Conservation (phyloP, 352 stramenopile genomes). For the Pilasporangium apinafurcum region DNA sequence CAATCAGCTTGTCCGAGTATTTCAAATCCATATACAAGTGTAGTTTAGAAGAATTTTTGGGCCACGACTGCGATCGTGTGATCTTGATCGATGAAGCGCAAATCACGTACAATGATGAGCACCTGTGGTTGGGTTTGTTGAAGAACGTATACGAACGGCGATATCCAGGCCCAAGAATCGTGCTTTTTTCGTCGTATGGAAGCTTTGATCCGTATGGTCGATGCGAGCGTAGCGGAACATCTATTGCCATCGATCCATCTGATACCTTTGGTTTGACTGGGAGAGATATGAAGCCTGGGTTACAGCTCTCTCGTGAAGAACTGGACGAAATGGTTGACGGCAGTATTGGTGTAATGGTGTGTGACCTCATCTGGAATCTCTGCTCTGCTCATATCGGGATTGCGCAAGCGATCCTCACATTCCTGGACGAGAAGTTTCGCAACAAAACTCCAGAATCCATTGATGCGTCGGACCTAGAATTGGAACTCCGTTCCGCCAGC, state of each 20-base stretch:
- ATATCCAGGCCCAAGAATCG: constrained; percentile 1
- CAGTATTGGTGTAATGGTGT: constrained; percentile 9
- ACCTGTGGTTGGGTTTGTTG: constrained; percentile 7
- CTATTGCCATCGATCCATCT: constrained; percentile 2
- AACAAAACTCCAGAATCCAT: constrained; percentile 4
- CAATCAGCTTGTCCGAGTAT: no score
- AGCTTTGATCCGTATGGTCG: constrained; percentile 4
- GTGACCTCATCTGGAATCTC: constrained; percentile 21
- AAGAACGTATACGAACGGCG: constrained; percentile 4
- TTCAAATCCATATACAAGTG: no score
- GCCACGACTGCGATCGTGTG: constrained; percentile 2
- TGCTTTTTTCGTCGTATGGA: constrained; percentile 8
- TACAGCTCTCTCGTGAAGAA: constrained; percentile 8
- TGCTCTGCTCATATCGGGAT: constrained; percentile 26
- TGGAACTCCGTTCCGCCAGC: constrained; percentile 11
- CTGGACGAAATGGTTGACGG: constrained; percentile 10
- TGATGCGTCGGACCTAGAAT: constrained; percentile 4
- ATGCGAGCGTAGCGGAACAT: background rate
- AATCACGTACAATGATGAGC: constrained; percentile 7
- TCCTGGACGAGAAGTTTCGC: constrained; percentile 16
- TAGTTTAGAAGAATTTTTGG: constrained; percentile 5
- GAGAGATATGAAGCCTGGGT: constrained; percentile 8
- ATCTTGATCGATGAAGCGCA: constrained; percentile 8
- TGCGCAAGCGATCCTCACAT: constrained; percentile 18
- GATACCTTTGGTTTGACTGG: constrained; percentile 11